Base-by-base conservation (phyloP, 2,329 filamentous ascomycete genomes). In the Nemania sp. region DNA sequence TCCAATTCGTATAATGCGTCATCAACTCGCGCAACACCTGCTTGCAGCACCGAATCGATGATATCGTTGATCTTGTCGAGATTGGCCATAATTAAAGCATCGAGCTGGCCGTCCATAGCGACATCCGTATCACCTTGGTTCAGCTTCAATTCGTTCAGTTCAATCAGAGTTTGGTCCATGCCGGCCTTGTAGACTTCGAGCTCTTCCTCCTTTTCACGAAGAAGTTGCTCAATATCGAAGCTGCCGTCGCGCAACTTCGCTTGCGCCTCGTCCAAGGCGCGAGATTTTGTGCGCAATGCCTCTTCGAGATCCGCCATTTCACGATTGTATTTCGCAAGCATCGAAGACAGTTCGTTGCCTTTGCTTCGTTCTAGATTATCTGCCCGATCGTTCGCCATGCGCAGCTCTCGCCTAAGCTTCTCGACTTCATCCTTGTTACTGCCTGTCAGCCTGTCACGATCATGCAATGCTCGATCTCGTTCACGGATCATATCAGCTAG, bases 401-500 rank as follows among this genome's bases (percentile, higher is more conserved):
- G 89, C 54, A 99, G 80, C 74, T 99, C 94, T 23, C 94, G 88
- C 79, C 90, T 94, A 52, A 97, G 77, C 76, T 96, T 97, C 75
- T 99, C 94, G 9, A 96, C 67, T 70, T 99, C 94, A 53, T 99
- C 94, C 67, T 90, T 92, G 73, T 92, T 92, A 49, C 86, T 89
- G 44, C 94, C 94, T 46, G 80, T 84, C n/a, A 88, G 76, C 50
- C 94, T 85, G 69, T 99, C 94, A 71, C 92, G 91, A 59, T 99
- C 94, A 68, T 97, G 91, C 47, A 97, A 75, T 24, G 94, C 94
- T 60, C 94, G 86, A 68, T 99, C 94, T 64, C 94, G 83, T 76
- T 99, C 94, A 37, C 94, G 85, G 61, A 99, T 99, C 94, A 99
- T 97, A 71, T 97, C 91, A 26, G 94, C 94, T 57, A 99, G 76